These are phyloP conservation scores for Coprinopsis cinerea DNA, from an alignment of 768 basidiomycete species.

Conservation along the genomic window DNA sequence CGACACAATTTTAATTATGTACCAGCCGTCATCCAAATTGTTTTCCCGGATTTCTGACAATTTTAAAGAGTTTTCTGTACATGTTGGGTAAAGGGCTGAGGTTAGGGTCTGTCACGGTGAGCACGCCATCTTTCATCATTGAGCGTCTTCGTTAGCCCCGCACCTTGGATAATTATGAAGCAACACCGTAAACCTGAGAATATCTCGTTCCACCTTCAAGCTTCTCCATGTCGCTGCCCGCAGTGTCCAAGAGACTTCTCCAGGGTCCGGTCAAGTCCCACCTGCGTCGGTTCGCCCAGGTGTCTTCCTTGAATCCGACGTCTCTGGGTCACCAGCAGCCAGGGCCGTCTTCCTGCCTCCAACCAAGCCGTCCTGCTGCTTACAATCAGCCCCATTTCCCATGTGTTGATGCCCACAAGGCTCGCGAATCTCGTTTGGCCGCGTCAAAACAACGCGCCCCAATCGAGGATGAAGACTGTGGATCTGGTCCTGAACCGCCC, in stretches of 20 bases:
- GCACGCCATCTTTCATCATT: slow-evolving; percentile 15
- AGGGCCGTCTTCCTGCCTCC: slow-evolving; percentile 1
- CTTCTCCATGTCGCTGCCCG: slow-evolving; percentile 11
- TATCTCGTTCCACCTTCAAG: not conserved
- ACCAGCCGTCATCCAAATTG: too few species aligned
- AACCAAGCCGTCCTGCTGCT: slow-evolving; percentile 7
- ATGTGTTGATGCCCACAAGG: slow-evolving; percentile 80
- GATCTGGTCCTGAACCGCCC: slow-evolving; percentile 73
- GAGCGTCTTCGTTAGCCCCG: slow-evolving; percentile 4
- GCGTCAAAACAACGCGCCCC: slow-evolving; percentile 22
- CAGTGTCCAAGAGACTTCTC: slow-evolving; percentile 7
- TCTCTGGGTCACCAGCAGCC: too few species aligned
- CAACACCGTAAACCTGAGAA: not conserved
- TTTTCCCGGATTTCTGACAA: too few species aligned
- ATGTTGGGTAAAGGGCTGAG: not conserved
- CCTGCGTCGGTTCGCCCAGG: slow-evolving; percentile 1
- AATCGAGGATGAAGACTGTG: slow-evolving; percentile 19
- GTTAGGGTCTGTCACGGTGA: slow-evolving; percentile 14
- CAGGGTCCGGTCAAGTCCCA: not conserved
- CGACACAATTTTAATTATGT: not conserved
- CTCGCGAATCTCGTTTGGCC: slow-evolving; percentile 50
- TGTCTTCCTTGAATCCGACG: slow-evolving; percentile 2
- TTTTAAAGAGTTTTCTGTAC: not conserved
- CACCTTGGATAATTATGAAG: too few species aligned
- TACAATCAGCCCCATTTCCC: slow-evolving; percentile 42